Conservation (phyloP, 805 yeast species). For the Starmerella tilneyi region DNA sequence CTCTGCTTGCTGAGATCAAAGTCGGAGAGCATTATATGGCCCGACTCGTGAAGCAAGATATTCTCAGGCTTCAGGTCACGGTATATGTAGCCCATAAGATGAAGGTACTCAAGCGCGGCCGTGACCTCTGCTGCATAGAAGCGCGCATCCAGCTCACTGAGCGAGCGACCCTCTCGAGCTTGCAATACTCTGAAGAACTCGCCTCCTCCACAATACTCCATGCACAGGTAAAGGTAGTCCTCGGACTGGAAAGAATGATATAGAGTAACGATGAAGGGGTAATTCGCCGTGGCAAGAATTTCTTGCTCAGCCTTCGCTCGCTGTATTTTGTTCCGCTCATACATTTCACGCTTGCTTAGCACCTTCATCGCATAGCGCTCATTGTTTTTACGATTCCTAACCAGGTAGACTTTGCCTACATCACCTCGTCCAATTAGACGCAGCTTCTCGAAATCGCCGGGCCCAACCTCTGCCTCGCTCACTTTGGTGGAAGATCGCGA, state of each 20-base stretch:
- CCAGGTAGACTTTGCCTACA: slow-evolving; percentile 92
- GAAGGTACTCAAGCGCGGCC: slow-evolving; percentile 91
- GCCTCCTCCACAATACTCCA: slow-evolving; percentile 99
- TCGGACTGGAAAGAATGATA: slow-evolving; percentile 95
- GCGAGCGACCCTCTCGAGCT: slow-evolving; percentile 75
- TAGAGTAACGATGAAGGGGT: slow-evolving; percentile 92
- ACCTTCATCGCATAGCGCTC: slow-evolving; percentile 88
- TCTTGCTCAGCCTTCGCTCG: slow-evolving; percentile 95
- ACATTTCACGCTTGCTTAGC: slow-evolving; percentile 82
- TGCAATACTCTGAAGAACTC: slow-evolving; percentile 94
- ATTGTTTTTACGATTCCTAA: slow-evolving; percentile 65
- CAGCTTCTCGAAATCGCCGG: slow-evolving; percentile 78
- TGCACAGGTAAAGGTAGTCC: slow-evolving; percentile 81
- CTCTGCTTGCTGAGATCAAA: slow-evolving; percentile 91
- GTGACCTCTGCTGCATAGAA: slow-evolving; percentile 96
- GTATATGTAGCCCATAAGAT: slow-evolving; percentile 93
- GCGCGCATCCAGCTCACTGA: slow-evolving; percentile 76
- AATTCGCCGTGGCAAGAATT: slow-evolving; percentile 86
- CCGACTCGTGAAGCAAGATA: slow-evolving; percentile 85
- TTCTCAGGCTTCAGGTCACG: slow-evolving; percentile 96
- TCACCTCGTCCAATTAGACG: slow-evolving; percentile 93
- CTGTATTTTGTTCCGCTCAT: slow-evolving; percentile 85
- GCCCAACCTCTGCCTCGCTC: slow-evolving; percentile 70
- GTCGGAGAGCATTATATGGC: slow-evolving; percentile 96
- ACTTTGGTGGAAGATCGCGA: slow-evolving; percentile 65